A percentile compares a stretch with the other conserved stretches of the same genome.
phyloP scores from a whole-genome alignment of 495 filamentous ascomycete genomes.

The Pseudevernia furfuracea region DNA sequence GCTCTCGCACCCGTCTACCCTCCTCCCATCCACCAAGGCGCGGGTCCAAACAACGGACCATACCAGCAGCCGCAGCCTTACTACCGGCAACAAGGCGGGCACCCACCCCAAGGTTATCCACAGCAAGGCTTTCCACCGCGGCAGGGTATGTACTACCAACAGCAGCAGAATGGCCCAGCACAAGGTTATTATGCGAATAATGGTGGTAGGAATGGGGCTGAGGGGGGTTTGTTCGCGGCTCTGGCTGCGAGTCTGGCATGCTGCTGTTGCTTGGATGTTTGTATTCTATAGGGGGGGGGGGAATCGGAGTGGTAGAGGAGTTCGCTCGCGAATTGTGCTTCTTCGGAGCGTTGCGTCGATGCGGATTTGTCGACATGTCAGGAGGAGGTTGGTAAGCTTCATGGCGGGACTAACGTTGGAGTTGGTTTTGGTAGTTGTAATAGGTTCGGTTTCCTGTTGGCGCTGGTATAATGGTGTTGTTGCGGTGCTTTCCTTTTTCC shows the following conservation, averaged over 20 bases:
- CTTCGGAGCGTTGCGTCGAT: too few relatives aligned
- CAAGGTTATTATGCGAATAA: slow-evolving; percentile 24
- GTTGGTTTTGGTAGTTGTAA: too few relatives aligned
- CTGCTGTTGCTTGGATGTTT: slow-evolving; percentile 37
- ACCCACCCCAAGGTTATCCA: slow-evolving; percentile 2
- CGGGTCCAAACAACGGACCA: slow-evolving; percentile 12
- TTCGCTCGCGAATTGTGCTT: too few relatives aligned
- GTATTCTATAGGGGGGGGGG: slow-evolving; percentile 22
- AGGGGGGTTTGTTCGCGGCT: slow-evolving; percentile 29
- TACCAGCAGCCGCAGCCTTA: slow-evolving; percentile 15
- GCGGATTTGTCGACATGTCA: too few relatives aligned
- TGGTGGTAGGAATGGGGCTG: slow-evolving; percentile 18
- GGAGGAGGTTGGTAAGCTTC: too few relatives aligned
- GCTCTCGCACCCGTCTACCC: slow-evolving; percentile 21
- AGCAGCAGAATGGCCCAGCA: slow-evolving; percentile 11
- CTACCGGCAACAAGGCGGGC: slow-evolving; percentile 3
- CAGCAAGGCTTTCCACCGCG: slow-evolving; percentile 8
- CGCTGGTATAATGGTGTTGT: too few relatives aligned
- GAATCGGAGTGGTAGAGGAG: too few relatives aligned
- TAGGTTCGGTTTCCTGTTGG: too few relatives aligned
- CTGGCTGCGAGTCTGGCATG: slow-evolving; percentile 31
- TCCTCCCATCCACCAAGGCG: slow-evolving; percentile 18
- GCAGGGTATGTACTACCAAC: slow-evolving; percentile 26
- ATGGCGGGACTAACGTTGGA: too few relatives aligned
- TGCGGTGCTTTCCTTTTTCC: too few relatives aligned